Evolutionary conservation across 2,329 filamentous ascomycete species (phyloP), one percentile per base, ranked within the genome.

Genomic region (Claviceps spartinae): DNA sequence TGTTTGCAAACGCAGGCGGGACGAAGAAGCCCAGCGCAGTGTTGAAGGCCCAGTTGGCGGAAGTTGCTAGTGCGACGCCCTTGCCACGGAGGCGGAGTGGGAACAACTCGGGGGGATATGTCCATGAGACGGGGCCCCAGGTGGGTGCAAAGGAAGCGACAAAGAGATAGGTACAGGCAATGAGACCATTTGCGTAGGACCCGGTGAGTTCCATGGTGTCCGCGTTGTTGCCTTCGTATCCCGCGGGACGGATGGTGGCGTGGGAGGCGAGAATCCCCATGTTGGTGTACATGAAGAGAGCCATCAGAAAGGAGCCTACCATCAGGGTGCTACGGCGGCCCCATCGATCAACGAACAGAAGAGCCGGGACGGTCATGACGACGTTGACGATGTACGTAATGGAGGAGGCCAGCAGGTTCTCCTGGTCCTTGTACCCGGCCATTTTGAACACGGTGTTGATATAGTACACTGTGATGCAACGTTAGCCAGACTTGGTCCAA

Each of bases 301-400:
- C 78, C 83, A 86, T 86, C 24, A 82, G 78, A 20, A 83, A 68
- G 38, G 73, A 78, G 53, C 83, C 83, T n/a, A 75, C 66, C 48
- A 86, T 78, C 54, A 87, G 75, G 7, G 85, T 72, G 52, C 80
- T 77, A 46, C 83, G 82, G 56, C 86, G 85, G 47, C 87, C 87
- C 81, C 83, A 87, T 52, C 75, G 73, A 59, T 93, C 86, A 59
- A 90, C 77, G 70, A 73, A 90, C 52, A 90, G 67, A 24, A 91
- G 74, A 1, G 86, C 86, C 0, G 85, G 84, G 3, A 90, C 64
- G 0, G 87, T 91, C 81, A 88, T 86, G 50, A 82, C 54, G 1
- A 91, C 86, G 64, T 90, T 90, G 71, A 91, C 87, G 59, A 89
- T 74, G 56, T 80, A 80, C 58, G 77, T 73, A 18, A 81, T 76